Conservation (phyloP, 2,329 filamentous ascomycete species). For the Byssochlamys sp. region DNA sequence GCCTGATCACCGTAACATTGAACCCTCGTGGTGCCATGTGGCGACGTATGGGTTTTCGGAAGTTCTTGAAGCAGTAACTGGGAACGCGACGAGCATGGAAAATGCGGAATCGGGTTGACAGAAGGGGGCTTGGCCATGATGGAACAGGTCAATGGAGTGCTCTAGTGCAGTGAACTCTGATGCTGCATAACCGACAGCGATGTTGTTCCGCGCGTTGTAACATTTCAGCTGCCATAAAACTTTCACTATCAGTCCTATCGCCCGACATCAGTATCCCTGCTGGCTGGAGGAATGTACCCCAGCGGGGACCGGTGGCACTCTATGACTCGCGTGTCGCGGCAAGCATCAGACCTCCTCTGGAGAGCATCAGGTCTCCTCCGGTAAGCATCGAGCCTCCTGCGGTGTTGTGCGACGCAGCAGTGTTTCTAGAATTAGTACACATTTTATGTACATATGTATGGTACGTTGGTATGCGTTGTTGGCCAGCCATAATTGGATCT, state of each 20-base stretch:
- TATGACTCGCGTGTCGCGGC: neutral
- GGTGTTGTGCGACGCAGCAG: neutral
- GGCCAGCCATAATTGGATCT: neutral
- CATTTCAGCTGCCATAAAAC: neutral
- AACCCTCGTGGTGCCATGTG: neutral
- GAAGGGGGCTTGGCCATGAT: neutral
- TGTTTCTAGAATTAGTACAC: neutral
- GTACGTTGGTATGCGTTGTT: neutral
- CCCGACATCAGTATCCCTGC: neutral
- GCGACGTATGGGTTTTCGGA: neutral
- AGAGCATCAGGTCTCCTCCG: neutral
- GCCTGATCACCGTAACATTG: neutral
- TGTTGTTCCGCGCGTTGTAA: neutral
- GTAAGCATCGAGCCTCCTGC: neutral
- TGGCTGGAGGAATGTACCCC: neutral
- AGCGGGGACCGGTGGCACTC: neutral
- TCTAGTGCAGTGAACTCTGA: neutral
- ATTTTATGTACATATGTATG: neutral
- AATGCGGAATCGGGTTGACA: neutral
- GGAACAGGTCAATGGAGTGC: neutral
- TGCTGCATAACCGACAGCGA: neutral
- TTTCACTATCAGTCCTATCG: neutral
- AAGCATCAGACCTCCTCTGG: neutral
- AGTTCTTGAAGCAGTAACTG: neutral
- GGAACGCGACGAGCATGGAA: neutral